These are phyloP conservation scores for Yamadazyma aaseri DNA, from an alignment of 1,139 yeast genomes.

Conservation along the genomic window DNA sequence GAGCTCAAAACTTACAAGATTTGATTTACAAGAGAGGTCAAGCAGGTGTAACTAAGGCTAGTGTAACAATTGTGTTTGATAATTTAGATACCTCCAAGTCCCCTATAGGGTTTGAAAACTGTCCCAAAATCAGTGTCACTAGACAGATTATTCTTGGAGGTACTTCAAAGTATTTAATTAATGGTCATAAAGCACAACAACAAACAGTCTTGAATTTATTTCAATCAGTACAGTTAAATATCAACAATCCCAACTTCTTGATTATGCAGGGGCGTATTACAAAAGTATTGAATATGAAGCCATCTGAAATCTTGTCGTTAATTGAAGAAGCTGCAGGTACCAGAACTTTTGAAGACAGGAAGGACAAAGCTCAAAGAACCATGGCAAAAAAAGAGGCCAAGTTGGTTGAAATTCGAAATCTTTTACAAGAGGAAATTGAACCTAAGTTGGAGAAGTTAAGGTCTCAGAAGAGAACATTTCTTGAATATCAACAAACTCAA, in stretches of 20 bases:
- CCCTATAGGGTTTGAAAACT: constrained; percentile 85
- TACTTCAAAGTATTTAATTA: constrained; percentile 84
- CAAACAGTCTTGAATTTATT: constrained; percentile 87
- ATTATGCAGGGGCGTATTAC: constrained; percentile 99
- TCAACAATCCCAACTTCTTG: constrained; percentile 93
- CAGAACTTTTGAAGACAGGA: constrained; percentile 88
- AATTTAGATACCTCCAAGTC: constrained; percentile 72
- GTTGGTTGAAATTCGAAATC: constrained; percentile 68
- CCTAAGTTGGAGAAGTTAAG: constrained; percentile 85
- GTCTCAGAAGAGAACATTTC: constrained; percentile 74
- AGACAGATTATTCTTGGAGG: constrained; percentile 92
- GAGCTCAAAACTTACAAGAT: constrained; percentile 93
- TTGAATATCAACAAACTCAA: constrained; percentile 85
- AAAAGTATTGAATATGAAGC: constrained; percentile 94
- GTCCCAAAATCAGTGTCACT: constrained; percentile 83
- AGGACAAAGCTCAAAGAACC: constrained; percentile 88
- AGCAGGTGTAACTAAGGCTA: constrained; percentile 96
- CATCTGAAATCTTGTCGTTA: constrained; percentile 80
- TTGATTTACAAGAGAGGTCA: constrained; percentile 95
- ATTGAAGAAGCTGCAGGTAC: constrained; percentile 99
- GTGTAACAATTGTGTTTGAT: constrained; percentile 93
- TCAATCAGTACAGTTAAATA: constrained; percentile 92
- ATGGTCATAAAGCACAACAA: constrained; percentile 96
- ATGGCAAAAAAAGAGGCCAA: constrained; percentile 90
- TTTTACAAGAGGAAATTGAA: constrained; percentile 83